Conservation (phyloP, 352 stramenopile genomes). For the Pythium brassicae region DNA sequence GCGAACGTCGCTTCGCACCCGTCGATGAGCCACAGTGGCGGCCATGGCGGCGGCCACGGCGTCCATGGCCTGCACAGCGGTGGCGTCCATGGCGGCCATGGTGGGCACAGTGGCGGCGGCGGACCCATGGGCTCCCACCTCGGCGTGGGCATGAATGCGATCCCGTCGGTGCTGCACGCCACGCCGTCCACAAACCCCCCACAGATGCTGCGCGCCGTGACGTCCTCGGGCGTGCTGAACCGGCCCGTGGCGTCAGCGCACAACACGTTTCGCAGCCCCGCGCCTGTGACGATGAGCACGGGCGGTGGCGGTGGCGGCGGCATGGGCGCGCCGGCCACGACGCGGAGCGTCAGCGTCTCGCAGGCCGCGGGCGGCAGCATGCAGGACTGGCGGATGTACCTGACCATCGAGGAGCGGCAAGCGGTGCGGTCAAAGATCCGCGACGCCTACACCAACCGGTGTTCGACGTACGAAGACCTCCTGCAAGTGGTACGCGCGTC, state of each 20-base stretch:
- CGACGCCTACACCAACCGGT: slow-evolving; percentile 82
- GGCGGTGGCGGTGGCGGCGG: slow-evolving; percentile 12
- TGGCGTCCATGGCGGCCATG: slow-evolving; percentile 10
- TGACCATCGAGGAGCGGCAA: slow-evolving; percentile 89
- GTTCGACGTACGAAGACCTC: slow-evolving; percentile 83
- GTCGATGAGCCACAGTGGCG: slow-evolving; percentile 19
- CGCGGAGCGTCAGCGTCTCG: slow-evolving; percentile 57
- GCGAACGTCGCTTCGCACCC: slow-evolving; percentile 22
- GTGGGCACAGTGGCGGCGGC: background rate
- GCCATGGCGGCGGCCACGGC: background rate
- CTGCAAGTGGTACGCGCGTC: slow-evolving; percentile 72
- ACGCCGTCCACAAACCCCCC: slow-evolving; percentile 63
- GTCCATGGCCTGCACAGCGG: slow-evolving; percentile 31
- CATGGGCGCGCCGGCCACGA: slow-evolving; percentile 25
- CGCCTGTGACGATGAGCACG: slow-evolving; percentile 10
- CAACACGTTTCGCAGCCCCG: slow-evolving; percentile 23
- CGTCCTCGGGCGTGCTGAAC: slow-evolving; percentile 78
- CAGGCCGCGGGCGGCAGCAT: slow-evolving; percentile 48
- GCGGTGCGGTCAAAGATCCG: slow-evolving; percentile 85
- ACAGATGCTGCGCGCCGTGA: slow-evolving; percentile 82
- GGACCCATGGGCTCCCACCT: slow-evolving; percentile 26
- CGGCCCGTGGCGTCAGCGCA: slow-evolving; percentile 26
- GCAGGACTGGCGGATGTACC: slow-evolving; percentile 87
- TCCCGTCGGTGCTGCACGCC: slow-evolving; percentile 75
- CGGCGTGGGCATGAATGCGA: slow-evolving; percentile 68